phyloP scores from a whole-genome alignment of 345 rosid genomes.

The Lepidium sativum region DNA sequence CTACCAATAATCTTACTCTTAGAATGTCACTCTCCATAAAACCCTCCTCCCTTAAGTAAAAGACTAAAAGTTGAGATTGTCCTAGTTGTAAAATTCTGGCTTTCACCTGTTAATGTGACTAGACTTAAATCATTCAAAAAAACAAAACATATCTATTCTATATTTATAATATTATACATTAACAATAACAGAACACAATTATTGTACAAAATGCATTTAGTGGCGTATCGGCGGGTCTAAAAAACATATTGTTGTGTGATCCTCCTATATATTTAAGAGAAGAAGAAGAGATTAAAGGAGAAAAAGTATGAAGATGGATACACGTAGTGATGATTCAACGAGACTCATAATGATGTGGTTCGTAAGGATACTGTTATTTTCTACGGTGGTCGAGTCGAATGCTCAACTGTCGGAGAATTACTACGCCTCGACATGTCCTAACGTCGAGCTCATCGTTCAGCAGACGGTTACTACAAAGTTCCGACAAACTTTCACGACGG shows the following conservation, averaged over 20 bases:
- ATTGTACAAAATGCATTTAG: not conserved
- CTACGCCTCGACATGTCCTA: constrained; percentile 49
- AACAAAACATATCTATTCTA: not conserved
- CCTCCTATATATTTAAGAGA: not conserved
- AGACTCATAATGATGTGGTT: constrained; percentile 8
- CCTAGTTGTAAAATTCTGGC: constrained; percentile 19
- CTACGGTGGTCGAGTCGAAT: constrained; percentile 20
- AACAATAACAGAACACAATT: not conserved
- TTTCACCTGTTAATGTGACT: not conserved
- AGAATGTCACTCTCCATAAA: constrained; percentile 26
- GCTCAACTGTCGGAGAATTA: constrained; percentile 48
- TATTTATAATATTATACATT: not conserved
- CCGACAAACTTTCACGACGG: constrained; percentile 44
- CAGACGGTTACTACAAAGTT: constrained; percentile 51
- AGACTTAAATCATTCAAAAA: not conserved
- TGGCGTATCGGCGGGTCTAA: constrained; percentile 4
- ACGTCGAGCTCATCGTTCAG: constrained; percentile 51
- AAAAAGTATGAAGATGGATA: not conserved
- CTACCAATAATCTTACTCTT: too few relatives aligned
- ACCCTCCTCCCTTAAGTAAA: constrained; percentile 6
- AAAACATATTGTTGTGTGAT: not conserved
- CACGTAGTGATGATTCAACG: not conserved
- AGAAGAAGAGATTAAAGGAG: not conserved
- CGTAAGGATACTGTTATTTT: constrained; percentile 18
- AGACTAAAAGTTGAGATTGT: constrained; percentile 9